These are phyloP conservation scores for Cercospora sp. DNA, from an alignment of 2,329 filamentous ascomycete genomes.

Conservation along the genomic window DNA sequence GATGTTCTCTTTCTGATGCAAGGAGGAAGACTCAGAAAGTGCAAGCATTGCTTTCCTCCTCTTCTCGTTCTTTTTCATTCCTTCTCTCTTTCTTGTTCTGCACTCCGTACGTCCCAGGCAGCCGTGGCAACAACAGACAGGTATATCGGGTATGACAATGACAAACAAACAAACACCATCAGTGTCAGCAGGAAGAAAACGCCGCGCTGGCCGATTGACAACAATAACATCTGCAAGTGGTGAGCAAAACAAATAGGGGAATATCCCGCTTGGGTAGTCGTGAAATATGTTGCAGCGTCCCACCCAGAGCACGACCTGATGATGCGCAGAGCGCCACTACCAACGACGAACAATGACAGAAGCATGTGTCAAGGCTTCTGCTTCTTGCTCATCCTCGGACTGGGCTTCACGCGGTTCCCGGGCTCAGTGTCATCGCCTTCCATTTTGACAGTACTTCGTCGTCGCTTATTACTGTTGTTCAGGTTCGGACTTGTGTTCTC, in stretches of 20 bases:
- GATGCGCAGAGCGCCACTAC: background rate
- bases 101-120: background rate
- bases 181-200: background rate
- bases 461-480: conserved; percentile 63
- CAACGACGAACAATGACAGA: background rate
- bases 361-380: conserved; percentile 31
- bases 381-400: conserved; percentile 47
- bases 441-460: conserved; percentile 61
- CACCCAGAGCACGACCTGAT: background rate
- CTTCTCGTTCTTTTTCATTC: background rate
- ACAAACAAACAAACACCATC: background rate
- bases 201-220: conserved; percentile 5
- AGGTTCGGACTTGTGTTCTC: conserved; percentile 60
- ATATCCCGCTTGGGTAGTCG: conserved; percentile 7
- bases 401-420: conserved; percentile 52
- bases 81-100: background rate
- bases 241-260: background rate
- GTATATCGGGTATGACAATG: background rate
- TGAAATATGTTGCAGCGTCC: background rate
- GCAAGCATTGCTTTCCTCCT: background rate
- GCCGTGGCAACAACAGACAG: background rate
- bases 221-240: conserved; percentile 7
- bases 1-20: background rate
- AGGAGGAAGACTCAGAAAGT: background rate
- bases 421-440: conserved; percentile 56